Conservation (phyloP, 768 basidiomycete species). For the Lentinula raphanica region DNA sequence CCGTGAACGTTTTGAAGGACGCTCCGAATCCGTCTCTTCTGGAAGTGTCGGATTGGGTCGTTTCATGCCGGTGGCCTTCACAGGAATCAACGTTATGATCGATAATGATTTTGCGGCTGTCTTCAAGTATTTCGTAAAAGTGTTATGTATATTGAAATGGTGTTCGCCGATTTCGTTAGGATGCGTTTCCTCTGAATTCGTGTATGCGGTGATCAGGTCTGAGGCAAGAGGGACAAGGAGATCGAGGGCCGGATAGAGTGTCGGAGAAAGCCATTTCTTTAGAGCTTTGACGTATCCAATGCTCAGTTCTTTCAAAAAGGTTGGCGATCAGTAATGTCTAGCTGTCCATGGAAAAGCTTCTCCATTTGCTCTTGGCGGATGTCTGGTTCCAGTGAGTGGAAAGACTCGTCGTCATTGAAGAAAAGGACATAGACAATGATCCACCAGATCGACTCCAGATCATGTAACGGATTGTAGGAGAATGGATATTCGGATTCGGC, state of each 20-base stretch:
- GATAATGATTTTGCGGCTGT: not conserved
- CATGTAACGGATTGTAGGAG: not conserved
- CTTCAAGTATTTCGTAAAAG: not conserved
- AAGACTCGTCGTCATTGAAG: not conserved
- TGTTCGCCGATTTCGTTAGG: not conserved
- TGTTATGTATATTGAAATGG: not conserved
- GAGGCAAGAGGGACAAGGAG: not conserved
- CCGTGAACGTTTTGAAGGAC: not conserved
- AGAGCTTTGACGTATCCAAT: no score
- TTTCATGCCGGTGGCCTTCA: not conserved
- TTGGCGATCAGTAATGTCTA: not conserved
- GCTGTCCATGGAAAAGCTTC: not conserved
- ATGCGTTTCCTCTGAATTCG: not conserved
- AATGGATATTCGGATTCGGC: no score
- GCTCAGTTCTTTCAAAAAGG: not conserved
- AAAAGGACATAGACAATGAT: not conserved
- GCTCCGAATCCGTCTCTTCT: not conserved
- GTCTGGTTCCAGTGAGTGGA: not conserved
- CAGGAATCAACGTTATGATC: not conserved
- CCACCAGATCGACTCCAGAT: not conserved
- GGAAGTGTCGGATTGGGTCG: not conserved
- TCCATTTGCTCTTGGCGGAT: not conserved
- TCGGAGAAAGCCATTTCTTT: not conserved
- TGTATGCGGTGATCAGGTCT: not conserved
- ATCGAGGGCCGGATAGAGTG: not conserved